phyloP scores from a whole-genome alignment of 345 rosid genomes.

The Gossypium bickii region DNA sequence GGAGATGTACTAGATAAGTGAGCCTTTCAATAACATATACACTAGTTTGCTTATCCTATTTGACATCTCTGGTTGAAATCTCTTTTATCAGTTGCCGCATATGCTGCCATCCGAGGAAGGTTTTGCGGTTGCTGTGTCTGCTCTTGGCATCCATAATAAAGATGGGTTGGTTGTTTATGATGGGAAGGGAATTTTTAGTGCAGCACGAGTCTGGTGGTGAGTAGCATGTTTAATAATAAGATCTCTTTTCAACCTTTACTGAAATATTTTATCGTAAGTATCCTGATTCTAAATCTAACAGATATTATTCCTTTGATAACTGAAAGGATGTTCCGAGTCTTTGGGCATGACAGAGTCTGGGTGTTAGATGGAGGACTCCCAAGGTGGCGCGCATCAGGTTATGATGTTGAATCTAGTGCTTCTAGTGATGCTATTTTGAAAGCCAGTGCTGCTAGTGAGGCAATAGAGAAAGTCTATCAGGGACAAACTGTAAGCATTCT shows the following conservation, averaged over 20 bases:
- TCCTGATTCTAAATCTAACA: conserved; percentile 13
- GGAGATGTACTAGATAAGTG: not conserved
- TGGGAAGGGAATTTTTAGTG: conserved; percentile 96
- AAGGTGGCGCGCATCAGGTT: conserved; percentile 96
- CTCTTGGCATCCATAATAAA: conserved; percentile 86
- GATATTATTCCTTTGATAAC: conserved; percentile 11
- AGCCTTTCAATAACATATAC: not conserved
- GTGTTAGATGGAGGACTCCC: conserved; percentile 97
- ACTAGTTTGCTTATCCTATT: not conserved
- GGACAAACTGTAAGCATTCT: conserved; percentile 65
- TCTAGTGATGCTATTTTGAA: conserved; percentile 90
- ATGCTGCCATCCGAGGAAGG: conserved; percentile 97
- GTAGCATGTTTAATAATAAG: conserved; percentile 26
- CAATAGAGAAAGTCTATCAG: conserved; percentile 85
- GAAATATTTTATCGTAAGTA: not conserved
- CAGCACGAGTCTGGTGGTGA: conserved; percentile 99
- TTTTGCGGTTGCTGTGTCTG: conserved; percentile 93
- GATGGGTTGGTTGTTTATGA: conserved; percentile 93
- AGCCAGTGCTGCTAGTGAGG: conserved; percentile 97
- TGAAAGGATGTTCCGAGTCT: conserved; percentile 90
- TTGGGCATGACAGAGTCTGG: conserved; percentile 91
- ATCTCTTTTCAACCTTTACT: not conserved
- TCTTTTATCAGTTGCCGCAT: conserved; percentile 75
- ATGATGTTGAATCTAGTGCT: conserved; percentile 98
- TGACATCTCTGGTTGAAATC: conserved; percentile 3